phyloP scores from a whole-genome alignment of 2,329 filamentous ascomycete species.

The Hypoxylon rubiginosum region DNA sequence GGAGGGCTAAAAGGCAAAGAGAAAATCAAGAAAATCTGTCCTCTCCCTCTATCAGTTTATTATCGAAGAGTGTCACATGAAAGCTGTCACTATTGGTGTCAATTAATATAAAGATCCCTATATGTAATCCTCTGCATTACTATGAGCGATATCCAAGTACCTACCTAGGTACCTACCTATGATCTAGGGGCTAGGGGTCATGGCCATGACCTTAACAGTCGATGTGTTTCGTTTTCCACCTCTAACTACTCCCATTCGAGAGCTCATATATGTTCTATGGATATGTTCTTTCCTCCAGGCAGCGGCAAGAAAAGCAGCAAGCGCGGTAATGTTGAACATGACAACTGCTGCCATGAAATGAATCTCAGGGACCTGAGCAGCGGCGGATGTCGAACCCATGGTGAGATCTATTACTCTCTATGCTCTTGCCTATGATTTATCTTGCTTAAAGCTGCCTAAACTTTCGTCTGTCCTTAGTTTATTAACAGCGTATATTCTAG shows the following conservation, averaged over 20 bases:
- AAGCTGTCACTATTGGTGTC: too few relatives aligned
- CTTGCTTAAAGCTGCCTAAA: not conserved
- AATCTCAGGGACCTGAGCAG: not conserved
- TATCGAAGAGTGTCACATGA: too few relatives aligned
- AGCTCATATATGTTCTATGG: not conserved
- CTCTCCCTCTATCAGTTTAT: too few relatives aligned
- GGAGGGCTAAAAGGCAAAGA: not conserved
- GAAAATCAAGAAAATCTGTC: too few relatives aligned
- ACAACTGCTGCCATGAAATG: constrained; percentile 8
- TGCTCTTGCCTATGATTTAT: not conserved
- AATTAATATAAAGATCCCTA: too few relatives aligned
- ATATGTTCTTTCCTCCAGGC: not conserved
- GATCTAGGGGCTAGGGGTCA: too few relatives aligned
- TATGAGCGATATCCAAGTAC: not conserved
- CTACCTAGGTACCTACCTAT: too few relatives aligned
- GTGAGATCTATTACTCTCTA: not conserved
- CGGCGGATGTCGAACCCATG: not conserved
- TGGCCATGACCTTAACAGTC: not conserved
- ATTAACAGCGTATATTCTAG: not conserved
- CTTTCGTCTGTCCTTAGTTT: not conserved
- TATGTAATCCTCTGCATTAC: not conserved
- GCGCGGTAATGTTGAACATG: not conserved
- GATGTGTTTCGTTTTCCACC: not conserved
- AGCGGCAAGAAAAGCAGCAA: not conserved
- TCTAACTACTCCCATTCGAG: not conserved